Evolutionary conservation across 129 eudicot genomes (phyloP), one percentile per base, ranked within the genome.

Genomic region (Apium graveolens): DNA sequence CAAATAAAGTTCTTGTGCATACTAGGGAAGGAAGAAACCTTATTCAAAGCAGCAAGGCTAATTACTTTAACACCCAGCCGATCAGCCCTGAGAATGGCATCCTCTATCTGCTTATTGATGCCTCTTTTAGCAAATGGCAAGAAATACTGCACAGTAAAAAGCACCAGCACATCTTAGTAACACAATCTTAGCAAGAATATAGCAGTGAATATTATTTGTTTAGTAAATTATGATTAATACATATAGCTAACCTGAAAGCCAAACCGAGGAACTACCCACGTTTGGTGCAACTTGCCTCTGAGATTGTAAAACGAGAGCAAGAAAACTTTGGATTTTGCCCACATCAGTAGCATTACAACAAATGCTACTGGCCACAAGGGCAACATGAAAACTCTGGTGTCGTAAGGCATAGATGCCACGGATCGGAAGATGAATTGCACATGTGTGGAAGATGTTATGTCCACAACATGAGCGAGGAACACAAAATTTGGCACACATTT

Each of bases 31-130:
- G 35, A 7, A 6, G 73, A 75, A 46, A 93, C 98, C 96, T 94
- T 94, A 80, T 94, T 94, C 34, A 94, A 84, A 71, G 98, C 98
- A 74, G 98, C 98, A 46, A 91, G 97, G 83, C 98, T 94, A 63
- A 94, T 89, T 31, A 94, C 98, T 80, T 94, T 90, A 21, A 94
- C 91, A 18, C 98, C 98, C 84, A 94, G 75, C 76, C 78, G 87
- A 62, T 94, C 88, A 31, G 98, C 98, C 78, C 89, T 89, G 21
- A 94, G 90, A 76, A 94, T 94, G 57, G 98, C 98, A 45, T 86
- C 91, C 83, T 94, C 98, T 27, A 94, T 94, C 34, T 85, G 96
- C 34, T 88, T 88, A 84, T 94, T 94, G 63, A 94, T 94, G 44
- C 98, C 98, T 18, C 90, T 43, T 63, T 86, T 80, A 26, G 98